These are phyloP conservation scores for Pestalotiopsis sp. DNA, from an alignment of 2,329 filamentous ascomycete species.

Conservation along the genomic window DNA sequence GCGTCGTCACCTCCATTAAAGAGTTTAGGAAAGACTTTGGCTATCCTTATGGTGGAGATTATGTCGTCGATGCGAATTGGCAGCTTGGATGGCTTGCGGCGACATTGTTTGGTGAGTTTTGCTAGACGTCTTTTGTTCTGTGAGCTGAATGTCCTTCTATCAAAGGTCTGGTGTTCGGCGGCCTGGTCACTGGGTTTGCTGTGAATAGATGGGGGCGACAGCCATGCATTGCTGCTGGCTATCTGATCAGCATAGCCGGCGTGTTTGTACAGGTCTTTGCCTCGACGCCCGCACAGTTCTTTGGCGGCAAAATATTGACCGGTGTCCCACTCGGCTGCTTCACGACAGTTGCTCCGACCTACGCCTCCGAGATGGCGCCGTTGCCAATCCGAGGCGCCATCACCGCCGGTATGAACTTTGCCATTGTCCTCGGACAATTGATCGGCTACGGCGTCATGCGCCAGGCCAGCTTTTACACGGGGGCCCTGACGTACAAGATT, in stretches of 20 bases:
- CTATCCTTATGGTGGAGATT: conserved; percentile 33
- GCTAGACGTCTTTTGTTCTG: conserved; percentile 18
- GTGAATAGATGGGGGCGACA: conserved; percentile 33
- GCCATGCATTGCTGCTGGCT: conserved; percentile 27
- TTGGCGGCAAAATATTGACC: conserved; percentile 37
- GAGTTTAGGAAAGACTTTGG: conserved; percentile 45
- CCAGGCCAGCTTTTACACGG: conserved; percentile 27
- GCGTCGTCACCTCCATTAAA: conserved; percentile 40
- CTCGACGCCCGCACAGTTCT: conserved; percentile 37
- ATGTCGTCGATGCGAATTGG: conserved; percentile 41
- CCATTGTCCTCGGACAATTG: conserved; percentile 25
- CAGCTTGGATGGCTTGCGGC: conserved; percentile 42
- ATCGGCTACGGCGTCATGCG: conserved; percentile 25
- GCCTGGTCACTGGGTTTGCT: conserved; percentile 25
- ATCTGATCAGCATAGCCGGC: conserved; percentile 33
- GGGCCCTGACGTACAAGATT: conserved; percentile 25
- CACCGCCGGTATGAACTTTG: conserved; percentile 26
- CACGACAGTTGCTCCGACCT: conserved; percentile 23
- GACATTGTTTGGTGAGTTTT: conserved; percentile 28
- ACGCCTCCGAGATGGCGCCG: conserved; percentile 27
- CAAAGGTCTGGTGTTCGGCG: conserved; percentile 12
- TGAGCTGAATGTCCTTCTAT: background rate
- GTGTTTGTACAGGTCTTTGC: conserved; percentile 37
- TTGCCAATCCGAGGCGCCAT: conserved; percentile 26
- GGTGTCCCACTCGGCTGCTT: conserved; percentile 32